A percentile compares a stretch with the other conserved stretches of the same genome.
Evolutionary conservation across 2,329 filamentous ascomycete species (phyloP).

Genomic region (Dactylellina cionopaga): DNA sequence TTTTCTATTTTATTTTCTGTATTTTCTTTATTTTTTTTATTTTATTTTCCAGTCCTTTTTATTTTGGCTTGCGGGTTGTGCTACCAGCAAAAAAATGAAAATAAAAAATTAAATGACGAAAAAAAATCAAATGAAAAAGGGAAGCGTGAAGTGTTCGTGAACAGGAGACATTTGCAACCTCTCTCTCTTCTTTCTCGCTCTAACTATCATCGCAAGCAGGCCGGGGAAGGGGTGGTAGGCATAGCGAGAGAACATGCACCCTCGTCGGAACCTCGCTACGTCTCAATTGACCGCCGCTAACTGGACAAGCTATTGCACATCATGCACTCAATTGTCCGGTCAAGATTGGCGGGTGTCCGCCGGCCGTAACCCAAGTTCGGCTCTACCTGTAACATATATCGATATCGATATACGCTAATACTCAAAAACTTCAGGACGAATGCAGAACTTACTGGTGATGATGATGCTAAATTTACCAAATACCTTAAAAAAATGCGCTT

Average conservation of each 20-base stretch:
- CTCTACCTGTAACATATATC: not conserved
- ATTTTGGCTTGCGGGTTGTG: conserved; percentile 13
- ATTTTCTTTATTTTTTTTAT: conserved; percentile 4
- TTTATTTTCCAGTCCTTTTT: not conserved
- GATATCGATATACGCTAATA: not conserved
- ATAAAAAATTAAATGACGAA: too few species aligned
- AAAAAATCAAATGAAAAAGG: too few species aligned
- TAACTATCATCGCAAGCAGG: too few species aligned
- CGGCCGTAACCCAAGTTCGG: not conserved
- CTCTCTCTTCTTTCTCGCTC: not conserved
- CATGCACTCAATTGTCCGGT: conserved; percentile 7
- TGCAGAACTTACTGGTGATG: too few species aligned
- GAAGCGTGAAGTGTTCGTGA: conserved; percentile 34
- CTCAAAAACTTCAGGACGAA: too few species aligned
- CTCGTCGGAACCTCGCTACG: conserved; percentile 50
- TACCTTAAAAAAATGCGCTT: too few species aligned
- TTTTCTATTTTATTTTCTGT: not conserved
- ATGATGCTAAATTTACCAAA: too few species aligned
- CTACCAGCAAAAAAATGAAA: too few species aligned
- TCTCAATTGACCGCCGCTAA: conserved; percentile 49
- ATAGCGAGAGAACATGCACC: conserved; percentile 34
- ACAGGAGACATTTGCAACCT: not conserved
- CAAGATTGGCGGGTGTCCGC: not conserved
- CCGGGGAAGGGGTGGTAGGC: conserved; percentile 4
- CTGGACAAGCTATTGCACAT: not conserved